Conservation (phyloP, 2,329 filamentous ascomycete genomes). For the Colletotrichum simmondsii region DNA sequence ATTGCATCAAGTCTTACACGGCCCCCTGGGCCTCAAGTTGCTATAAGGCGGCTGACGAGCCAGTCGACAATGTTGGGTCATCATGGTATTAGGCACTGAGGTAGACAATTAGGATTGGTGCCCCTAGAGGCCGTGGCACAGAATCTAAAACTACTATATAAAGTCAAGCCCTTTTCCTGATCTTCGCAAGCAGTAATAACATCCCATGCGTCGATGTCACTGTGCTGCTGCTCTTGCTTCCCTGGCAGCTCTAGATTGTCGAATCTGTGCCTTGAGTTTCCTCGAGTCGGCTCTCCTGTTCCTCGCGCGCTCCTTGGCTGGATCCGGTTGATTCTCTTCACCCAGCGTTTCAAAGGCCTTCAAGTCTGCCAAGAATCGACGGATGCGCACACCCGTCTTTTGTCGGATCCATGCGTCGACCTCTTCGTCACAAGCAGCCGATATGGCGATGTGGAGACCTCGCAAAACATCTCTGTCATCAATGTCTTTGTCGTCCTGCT, state of each 20-base stretch:
- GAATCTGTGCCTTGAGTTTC: constrained; percentile 48
- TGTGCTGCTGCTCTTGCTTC: constrained; percentile 11
- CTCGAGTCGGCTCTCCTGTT: constrained; percentile 46
- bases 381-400: constrained; percentile 63
- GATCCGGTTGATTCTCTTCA: constrained; percentile 41
- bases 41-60: too few relatives aligned
- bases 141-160: background rate
- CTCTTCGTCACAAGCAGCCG: constrained; percentile 65
- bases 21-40: too few relatives aligned
- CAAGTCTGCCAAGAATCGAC: constrained; percentile 66
- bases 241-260: constrained; percentile 40
- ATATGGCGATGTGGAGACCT: constrained; percentile 65
- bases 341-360: constrained; percentile 60
- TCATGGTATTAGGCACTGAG: too few relatives aligned
- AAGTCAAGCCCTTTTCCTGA: background rate
- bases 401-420: constrained; percentile 63
- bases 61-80: too few relatives aligned
- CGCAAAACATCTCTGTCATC: constrained; percentile 63
- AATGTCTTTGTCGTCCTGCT: constrained; percentile 52
- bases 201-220: background rate
- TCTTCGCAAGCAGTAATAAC: background rate
- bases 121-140: background rate
- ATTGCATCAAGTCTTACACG: background rate
- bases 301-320: constrained; percentile 40
- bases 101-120: background rate